Evolutionary conservation across 2,329 filamentous ascomycete species (phyloP), one percentile per base, ranked within the genome.

Genomic region (Sclerotinia nivalis): DNA sequence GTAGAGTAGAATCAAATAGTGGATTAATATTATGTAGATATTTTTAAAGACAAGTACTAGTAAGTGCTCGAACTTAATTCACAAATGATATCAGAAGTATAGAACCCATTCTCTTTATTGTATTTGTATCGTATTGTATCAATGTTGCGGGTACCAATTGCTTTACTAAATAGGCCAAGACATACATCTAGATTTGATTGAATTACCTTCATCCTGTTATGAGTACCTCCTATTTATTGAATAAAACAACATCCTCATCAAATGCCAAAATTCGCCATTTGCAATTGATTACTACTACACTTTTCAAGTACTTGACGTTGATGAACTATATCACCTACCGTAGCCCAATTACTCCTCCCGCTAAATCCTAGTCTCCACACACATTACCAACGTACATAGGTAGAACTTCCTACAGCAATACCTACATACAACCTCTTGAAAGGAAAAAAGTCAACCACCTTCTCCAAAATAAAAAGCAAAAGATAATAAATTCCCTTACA

Each of bases 391-490:
- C 31, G 22, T 58, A 58, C 55, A 58, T 37, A 37, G 31, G 20
- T n/a, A 15, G 40, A 43, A 58, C 55, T 7, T 58, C 10, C 25
- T 54, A 9, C 5, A 25, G 34, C 55, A 58, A 58, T 49, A 49
- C 43, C 43, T 34, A 31, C 40, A 34, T 18, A 18, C 13, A 22
- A 61, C 43, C n/a, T 13, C 31, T 58, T n/a, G 28, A 62, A 62
- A 49, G 28, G 43, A 37, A 61, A 61, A 54, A 54, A 54, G 5
- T 31, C 56, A 49, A 49, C 56, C 56, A 59, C 37, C 56, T n/a
- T 43, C 56, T 28, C 20, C 28, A 13, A 10, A 4, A 12, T 20
- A 34, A 40, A 37, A 47, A 47, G n/a, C 43, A 37, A 20, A 22
- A 43, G 20, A 28, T 7, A 31, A 56, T 15, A 10, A 20, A 15